Conservation (phyloP, 31 red algal genomes). For the Porphyra umbilicalis region DNA sequence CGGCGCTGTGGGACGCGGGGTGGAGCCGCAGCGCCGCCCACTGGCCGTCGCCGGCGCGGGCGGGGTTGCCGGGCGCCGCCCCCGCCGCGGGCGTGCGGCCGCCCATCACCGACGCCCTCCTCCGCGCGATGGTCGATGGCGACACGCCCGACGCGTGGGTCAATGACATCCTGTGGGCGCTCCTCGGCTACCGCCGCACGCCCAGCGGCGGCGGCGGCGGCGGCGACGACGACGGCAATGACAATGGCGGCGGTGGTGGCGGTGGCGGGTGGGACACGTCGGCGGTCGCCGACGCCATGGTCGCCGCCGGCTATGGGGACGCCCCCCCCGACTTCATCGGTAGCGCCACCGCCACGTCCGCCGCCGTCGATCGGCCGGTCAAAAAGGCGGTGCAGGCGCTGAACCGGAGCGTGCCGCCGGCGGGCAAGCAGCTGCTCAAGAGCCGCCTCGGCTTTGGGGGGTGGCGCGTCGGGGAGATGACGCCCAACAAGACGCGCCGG, state of each 20-base stretch:
- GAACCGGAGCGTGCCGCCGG: constrained; percentile 23
- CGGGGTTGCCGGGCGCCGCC: constrained; percentile 7
- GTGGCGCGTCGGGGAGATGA: constrained; percentile 44
- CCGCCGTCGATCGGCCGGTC: constrained; percentile 37
- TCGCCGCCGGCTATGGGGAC: background rate
- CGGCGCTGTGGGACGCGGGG: constrained; percentile 9
- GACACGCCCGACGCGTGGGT: constrained; percentile 61
- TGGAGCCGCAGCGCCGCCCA: constrained; percentile 17
- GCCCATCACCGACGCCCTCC: constrained; percentile 13
- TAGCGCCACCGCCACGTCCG: constrained; percentile 8
- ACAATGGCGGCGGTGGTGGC: too few species aligned
- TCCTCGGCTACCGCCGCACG: constrained; percentile 43
- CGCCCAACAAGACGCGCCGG: constrained; percentile 63
- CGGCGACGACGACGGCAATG: background rate
- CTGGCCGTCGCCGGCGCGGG: constrained; percentile 4
- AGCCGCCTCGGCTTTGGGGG: constrained; percentile 34
- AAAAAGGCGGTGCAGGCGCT: constrained; percentile 50
- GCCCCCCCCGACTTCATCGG: constrained; percentile 80
- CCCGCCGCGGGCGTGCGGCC: constrained; percentile 21
- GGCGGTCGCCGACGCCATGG: background rate
- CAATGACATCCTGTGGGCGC: constrained; percentile 56
- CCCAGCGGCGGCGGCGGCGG: constrained; percentile 1
- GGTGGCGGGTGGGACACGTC: background rate
- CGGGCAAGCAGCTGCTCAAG: constrained; percentile 49
- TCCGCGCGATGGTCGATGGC: constrained; percentile 22